phyloP scores from a whole-genome alignment of 2,329 filamentous ascomycete species.

The Pseudogymnoascus sp. region DNA sequence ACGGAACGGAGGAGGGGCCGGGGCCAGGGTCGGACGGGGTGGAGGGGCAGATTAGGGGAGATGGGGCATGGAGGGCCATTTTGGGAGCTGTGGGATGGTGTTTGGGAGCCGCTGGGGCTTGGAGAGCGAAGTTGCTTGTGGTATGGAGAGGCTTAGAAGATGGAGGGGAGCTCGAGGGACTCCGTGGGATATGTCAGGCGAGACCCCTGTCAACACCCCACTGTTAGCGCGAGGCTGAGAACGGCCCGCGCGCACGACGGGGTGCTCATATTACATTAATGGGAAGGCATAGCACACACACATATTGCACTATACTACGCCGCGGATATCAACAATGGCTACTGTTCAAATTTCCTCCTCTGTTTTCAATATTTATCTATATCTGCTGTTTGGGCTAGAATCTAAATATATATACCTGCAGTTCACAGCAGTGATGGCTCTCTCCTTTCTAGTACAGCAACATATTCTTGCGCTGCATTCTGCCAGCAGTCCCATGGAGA shows the following conservation, averaged over 20 bases:
- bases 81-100: neutral
- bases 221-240: neutral
- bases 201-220: neutral
- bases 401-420: slow-evolving; percentile 1
- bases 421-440: neutral
- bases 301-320: too few species aligned
- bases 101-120: neutral
- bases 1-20: slow-evolving; percentile 1
- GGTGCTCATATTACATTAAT: too few species aligned
- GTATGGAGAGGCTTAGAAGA: neutral
- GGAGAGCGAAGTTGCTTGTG: neutral
- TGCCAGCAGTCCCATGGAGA: neutral
- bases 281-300: too few species aligned
- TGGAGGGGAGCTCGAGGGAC: neutral
- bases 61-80: neutral
- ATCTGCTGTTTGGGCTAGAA: neutral
- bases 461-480: neutral
- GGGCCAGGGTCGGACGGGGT: neutral
- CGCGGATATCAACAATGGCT: too few species aligned
- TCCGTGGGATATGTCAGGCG: neutral
- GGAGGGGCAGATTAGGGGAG: neutral
- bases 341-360: neutral
- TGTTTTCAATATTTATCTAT: neutral
- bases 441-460: neutral
- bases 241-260: neutral